Base-by-base conservation (phyloP, 2,329 filamentous ascomycete genomes). In the Didymella pomorum region DNA sequence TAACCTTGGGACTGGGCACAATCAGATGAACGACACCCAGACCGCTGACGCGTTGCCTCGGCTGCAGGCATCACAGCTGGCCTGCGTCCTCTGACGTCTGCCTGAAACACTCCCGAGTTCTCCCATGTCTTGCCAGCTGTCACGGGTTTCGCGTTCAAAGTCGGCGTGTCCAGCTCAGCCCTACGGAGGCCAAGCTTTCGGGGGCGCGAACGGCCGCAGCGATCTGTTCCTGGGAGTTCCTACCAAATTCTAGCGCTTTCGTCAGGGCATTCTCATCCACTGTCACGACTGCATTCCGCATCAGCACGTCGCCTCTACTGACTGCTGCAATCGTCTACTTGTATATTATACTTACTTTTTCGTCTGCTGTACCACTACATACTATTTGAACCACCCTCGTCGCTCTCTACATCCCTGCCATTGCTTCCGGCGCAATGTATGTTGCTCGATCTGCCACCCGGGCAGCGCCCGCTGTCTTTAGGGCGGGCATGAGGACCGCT, bases 381-480 rank as follows among this genome's bases (percentile, higher is more conserved):
- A 9, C 16, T 29, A 42, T 29, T 18, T 35, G 20, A 54, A 35
- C 18, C 26, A 42, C 41, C 25, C 9, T 11, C 56, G 54, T 61
- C 61, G 51, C 52, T 67, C 62, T 49, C 57, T 55, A 52, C 29
- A 37, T 16, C 39, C 35, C 42, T 54, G 56, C 60, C 66, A 52
- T 49, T 64, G 43, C 47, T 62, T 44, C 52, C 65, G 71, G 69
- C 69, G 71, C 72, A 71, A 82, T 83, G 80, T 79, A 80, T 64
- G 74, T 77, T 65, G 78, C 76, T 66, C 77, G 78, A 68, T 73
- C 76, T 62, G 77, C 79, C 56, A 72, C 77, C 46, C 73, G 79
- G 65, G 76, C 81, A 65, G 78, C 80, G 62, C 81, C 81, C 63
- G 72, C 81, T 58, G 73, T 83, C 55, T 76, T 82, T 56, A 76